Base-by-base conservation (phyloP, 164 flowering plant species). In the Vitis riparia region DNA sequence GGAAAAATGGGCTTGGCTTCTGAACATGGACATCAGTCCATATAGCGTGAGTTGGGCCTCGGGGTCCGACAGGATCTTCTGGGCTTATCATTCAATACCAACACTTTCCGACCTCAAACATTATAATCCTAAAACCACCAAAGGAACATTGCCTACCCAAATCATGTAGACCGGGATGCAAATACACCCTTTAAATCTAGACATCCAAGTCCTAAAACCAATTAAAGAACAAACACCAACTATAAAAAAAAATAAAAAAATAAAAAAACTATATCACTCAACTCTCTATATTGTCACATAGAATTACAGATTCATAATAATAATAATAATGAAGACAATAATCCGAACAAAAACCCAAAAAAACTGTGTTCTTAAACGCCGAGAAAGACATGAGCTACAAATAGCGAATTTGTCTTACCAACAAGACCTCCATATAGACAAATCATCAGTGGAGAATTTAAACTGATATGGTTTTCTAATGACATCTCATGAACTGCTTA, bases 1-100 rank as follows among this genome's bases (percentile, higher is more conserved):
- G 17, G 17, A 17, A 17, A 17, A 17, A 17, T 17, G 17, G 17
- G 17, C 17, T 17, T 17, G 17, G 17, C 17, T 17, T 17, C 17
- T 17, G 17, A 17, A 17, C 17, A 17, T 17, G 17, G 17, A 17
- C 17, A 17, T 17, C 17, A 17, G 17, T 17, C 17, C 17, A 17
- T 17, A 17, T 17, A 17, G 17, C 17, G 17, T 17, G 17, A 17
- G 17, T 17, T 17, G 17, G 17, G 17, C 17, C 17, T 17, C 17
- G 17, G 17, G 17, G 17, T 17, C 17, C 17, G 17, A 17, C 17
- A 17, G 17, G 17, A 17, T 17, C 17, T 17, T 17, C 17, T 17
- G 0, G 17, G 17, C 17, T 17, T 17, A 17, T 74, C 71, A 69
- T 72, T 65, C 72, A 73, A 70, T 71, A 17, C 58, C 67, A 71